Conservation (phyloP, 129 eudicot species). For the Flaveria sonorensis region DNA sequence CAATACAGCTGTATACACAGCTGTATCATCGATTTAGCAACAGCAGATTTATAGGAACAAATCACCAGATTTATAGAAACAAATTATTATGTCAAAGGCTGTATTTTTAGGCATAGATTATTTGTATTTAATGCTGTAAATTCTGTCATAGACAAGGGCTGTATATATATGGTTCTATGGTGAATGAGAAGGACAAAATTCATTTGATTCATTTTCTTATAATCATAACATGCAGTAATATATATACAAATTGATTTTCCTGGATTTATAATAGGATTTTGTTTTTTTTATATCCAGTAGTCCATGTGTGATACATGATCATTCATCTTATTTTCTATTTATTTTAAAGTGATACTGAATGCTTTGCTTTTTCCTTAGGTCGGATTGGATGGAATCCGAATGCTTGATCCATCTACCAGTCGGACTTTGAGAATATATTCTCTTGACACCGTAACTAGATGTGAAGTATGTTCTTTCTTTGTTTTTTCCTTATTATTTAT, state of each 20-base stretch:
- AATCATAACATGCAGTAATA: neutral
- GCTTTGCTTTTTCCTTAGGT: conserved; percentile 44
- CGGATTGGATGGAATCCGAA: conserved; percentile 92
- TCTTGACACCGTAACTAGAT: conserved; percentile 80
- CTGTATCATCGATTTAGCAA: too few relatives aligned
- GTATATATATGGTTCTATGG: too few relatives aligned
- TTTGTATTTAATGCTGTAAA: too few relatives aligned
- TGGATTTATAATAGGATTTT: neutral
- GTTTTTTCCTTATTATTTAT: neutral
- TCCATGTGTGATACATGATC: neutral
- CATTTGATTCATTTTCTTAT: too few relatives aligned
- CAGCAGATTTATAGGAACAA: too few relatives aligned
- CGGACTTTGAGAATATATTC: conserved; percentile 84
- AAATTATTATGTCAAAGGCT: too few relatives aligned
- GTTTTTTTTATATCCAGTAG: neutral
- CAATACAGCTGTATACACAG: too few relatives aligned
- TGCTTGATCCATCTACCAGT: conserved; percentile 87
- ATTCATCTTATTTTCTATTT: neutral
- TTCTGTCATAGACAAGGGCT: too few relatives aligned
- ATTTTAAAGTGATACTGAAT: neutral
- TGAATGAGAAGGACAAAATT: too few relatives aligned
- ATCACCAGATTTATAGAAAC: too few relatives aligned
- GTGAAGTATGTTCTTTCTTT: conserved; percentile 57
- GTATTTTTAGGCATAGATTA: too few relatives aligned
- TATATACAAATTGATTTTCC: neutral